Percentiles rank a stretch among this genome's conserved stretches.
These are phyloP conservation scores for Tricholoma saponaceum DNA, from an alignment of 768 basidiomycete genomes.

Conservation along the genomic window DNA sequence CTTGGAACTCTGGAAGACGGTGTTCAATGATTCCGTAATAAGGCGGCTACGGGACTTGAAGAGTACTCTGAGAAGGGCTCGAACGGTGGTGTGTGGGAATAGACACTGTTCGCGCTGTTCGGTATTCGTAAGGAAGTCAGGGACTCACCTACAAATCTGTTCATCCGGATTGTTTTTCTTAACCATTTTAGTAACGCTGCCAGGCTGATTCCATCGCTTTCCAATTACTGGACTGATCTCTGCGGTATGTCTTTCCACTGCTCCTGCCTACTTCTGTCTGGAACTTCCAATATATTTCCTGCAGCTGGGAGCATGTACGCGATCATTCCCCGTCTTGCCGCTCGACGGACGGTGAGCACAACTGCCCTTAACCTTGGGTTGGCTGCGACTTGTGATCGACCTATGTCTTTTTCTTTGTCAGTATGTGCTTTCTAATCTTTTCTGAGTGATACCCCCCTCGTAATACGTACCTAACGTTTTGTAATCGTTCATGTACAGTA, in stretches of 20 bases:
- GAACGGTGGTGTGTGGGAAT: conserved; percentile 97
- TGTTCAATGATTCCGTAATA: conserved; percentile 17
- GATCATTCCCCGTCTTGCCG: conserved; percentile 76
- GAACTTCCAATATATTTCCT: conserved; percentile 1
- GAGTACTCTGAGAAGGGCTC: conserved; percentile 49
- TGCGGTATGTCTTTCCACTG: conserved; percentile 45
- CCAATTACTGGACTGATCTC: conserved; percentile 70
- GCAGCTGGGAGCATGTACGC: conserved; percentile 82
- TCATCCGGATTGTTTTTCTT: conserved; percentile 55
- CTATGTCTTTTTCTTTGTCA: too few relatives aligned
- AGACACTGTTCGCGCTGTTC: conserved; percentile 77
- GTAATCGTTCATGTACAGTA: too few relatives aligned
- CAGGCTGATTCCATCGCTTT: background rate
- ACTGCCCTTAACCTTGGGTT: conserved; percentile 78
- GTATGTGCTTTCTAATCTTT: background rate
- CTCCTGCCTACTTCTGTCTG: background rate
- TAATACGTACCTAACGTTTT: background rate
- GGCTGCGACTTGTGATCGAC: conserved; percentile 43
- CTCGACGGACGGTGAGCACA: conserved; percentile 69
- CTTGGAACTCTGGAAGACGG: background rate
- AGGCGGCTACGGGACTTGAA: conserved; percentile 56
- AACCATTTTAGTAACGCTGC: background rate
- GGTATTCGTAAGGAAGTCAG: conserved; percentile 60
- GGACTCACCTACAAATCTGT: conserved; percentile 71
- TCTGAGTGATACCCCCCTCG: background rate